Conservation (phyloP, 257 asterid genomes). For the Cruciata laevipes region DNA sequence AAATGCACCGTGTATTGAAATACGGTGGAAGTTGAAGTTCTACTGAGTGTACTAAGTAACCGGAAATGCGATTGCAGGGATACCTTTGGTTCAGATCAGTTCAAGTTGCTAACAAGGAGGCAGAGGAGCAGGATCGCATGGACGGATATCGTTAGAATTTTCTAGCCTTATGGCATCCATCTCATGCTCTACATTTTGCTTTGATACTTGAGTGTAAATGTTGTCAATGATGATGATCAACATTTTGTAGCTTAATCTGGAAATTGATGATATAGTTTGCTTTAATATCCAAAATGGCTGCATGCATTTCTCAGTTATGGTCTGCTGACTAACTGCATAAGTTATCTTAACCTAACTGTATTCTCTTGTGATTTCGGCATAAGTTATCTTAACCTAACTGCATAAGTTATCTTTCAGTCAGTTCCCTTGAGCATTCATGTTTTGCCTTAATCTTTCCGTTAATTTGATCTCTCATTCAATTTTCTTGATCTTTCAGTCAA, state of each 20-base stretch:
- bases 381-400: too few species aligned
- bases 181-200: conserved; percentile 8
- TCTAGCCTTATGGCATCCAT: too few species aligned
- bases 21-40: not conserved
- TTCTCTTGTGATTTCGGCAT: not conserved
- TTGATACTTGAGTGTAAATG: not conserved
- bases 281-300: not conserved
- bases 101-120: conserved; percentile 82
- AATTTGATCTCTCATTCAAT: too few species aligned
- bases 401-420: too few species aligned
- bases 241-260: not conserved
- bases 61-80: conserved; percentile 42
- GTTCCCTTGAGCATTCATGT: too few species aligned
- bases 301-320: not conserved
- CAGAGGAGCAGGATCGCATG: conserved; percentile 89
- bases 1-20: not conserved
- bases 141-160: conserved; percentile 68
- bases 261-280: not conserved
- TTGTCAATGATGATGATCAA: not conserved
- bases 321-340: not conserved
- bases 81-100: conserved; percentile 95
- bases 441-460: too few species aligned
- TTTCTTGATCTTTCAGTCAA: too few species aligned
- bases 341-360: not conserved
- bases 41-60: conserved; percentile 12